Evolutionary conservation across 495 filamentous ascomycete genomes (phyloP).

Genomic region (Jackrogersella minutella): DNA sequence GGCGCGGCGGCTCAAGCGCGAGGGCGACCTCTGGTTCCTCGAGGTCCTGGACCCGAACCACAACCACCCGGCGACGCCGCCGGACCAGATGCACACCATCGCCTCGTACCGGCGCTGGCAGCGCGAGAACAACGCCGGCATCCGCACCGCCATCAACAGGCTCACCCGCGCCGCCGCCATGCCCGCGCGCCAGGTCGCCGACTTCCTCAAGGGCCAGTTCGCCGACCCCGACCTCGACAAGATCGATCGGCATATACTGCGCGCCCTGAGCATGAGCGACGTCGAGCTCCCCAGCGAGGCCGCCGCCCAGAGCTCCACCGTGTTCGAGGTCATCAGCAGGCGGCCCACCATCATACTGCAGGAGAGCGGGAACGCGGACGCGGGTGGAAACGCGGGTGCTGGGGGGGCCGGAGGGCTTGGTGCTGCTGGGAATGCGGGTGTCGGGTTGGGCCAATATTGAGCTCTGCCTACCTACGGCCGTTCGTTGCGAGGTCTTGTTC

Average conservation of each 20-base stretch:
- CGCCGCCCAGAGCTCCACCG: background rate
- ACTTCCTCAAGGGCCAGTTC: slow-evolving; percentile 38
- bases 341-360: slow-evolving; percentile 43
- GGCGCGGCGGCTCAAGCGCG: slow-evolving; percentile 38
- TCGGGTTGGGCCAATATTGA: too few relatives aligned
- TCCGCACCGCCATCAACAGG: slow-evolving; percentile 33
- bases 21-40: slow-evolving; percentile 43
- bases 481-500: too few relatives aligned
- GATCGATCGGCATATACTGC: slow-evolving; percentile 41
- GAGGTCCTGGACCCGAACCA: slow-evolving; percentile 37
- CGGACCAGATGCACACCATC: slow-evolving; percentile 43
- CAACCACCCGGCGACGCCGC: slow-evolving; percentile 41
- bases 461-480: too few relatives aligned
- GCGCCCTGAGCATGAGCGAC: slow-evolving; percentile 40
- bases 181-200: slow-evolving; percentile 37
- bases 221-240: slow-evolving; percentile 37
- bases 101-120: slow-evolving; percentile 46
- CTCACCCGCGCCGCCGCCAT: slow-evolving; percentile 39
- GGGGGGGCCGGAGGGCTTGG: background rate
- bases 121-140: slow-evolving; percentile 44
- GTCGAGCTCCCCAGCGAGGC: slow-evolving; percentile 23
- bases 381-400: background rate
- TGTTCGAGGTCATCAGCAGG: slow-evolving; percentile 38
- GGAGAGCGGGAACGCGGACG: background rate
- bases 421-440: background rate